Evolutionary conservation across 1,284 basidiomycete genomes (phyloP).

Genomic region (Pisolithus thermaeus): DNA sequence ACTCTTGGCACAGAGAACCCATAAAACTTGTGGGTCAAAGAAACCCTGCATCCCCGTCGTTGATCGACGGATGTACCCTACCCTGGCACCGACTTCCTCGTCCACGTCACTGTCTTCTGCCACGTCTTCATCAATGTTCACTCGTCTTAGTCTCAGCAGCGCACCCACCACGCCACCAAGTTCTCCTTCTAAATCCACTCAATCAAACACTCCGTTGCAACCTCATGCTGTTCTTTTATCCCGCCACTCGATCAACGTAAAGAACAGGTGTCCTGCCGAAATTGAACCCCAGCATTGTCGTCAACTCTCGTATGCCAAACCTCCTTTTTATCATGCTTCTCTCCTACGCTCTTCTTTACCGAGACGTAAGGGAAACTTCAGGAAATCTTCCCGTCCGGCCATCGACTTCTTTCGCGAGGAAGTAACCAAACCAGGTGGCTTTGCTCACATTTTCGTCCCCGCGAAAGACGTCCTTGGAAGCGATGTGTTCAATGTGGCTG

Average conservation of each 20-base stretch:
- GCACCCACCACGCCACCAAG: not conserved
- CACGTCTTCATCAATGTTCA: slow-evolving; percentile 1
- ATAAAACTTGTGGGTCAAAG: slow-evolving; percentile 15
- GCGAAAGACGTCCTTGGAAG: not conserved
- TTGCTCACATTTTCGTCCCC: slow-evolving; percentile 1
- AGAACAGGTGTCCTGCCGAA: not conserved
- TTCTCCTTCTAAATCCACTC: slow-evolving; percentile 2
- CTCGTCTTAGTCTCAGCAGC: not conserved
- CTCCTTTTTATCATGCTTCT: slow-evolving; percentile 27
- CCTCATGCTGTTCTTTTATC: slow-evolving; percentile 3
- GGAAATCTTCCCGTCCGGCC: slow-evolving; percentile 15
- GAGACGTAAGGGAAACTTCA: slow-evolving; percentile 22
- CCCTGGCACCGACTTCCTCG: not conserved
- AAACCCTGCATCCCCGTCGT: not conserved
- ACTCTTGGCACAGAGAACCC: slow-evolving; percentile 5
- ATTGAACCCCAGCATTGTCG: slow-evolving; percentile 6
- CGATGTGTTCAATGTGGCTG: not conserved
- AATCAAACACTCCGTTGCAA: slow-evolving; percentile 1
- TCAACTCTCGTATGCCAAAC: slow-evolving; percentile 17
- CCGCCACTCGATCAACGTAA: not conserved
- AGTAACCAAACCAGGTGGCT: not conserved
- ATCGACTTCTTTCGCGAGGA: slow-evolving; percentile 26
- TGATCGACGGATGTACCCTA: not conserved
- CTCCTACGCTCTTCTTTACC: slow-evolving; percentile 26
- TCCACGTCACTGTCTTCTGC: not conserved